These are phyloP conservation scores for Leishmania tarentolae DNA, from an alignment of 208 protist genomes.

Conservation along the genomic window DNA sequence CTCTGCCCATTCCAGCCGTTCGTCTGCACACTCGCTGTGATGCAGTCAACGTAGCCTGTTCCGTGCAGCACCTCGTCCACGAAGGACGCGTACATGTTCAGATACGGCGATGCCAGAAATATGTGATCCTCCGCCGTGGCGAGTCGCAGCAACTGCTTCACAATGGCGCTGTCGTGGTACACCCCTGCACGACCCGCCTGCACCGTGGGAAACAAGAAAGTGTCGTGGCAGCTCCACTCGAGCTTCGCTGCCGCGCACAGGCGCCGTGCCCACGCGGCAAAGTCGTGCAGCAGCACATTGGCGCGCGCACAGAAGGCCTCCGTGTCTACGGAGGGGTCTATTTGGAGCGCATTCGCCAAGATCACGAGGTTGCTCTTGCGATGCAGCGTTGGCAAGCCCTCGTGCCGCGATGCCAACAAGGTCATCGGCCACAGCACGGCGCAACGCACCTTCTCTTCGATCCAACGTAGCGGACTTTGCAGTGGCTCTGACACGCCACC, in stretches of 20 bases:
- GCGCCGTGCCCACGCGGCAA: constrained; percentile 37
- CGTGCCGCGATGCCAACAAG: neutral
- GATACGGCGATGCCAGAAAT: constrained; percentile 81
- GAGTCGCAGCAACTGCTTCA: constrained; percentile 51
- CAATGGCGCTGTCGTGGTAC: constrained; percentile 65
- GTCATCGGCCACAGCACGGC: neutral
- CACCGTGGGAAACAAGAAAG: constrained; percentile 78
- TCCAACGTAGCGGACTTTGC: neutral
- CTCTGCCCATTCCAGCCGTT: constrained; percentile 76
- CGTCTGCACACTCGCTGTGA: constrained; percentile 75
- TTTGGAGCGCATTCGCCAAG: constrained; percentile 47
- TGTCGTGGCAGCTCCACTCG: constrained; percentile 48
- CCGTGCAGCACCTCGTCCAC: constrained; percentile 52
- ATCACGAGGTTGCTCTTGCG: constrained; percentile 59
- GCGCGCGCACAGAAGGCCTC: constrained; percentile 30
- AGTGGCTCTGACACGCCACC: neutral
- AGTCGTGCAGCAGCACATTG: constrained; percentile 36
- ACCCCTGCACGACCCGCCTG: constrained; percentile 69
- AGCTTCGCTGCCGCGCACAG: constrained; percentile 14
- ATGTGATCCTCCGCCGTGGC: constrained; percentile 45
- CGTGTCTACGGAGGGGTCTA: constrained; percentile 56
- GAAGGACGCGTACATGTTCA: constrained; percentile 79
- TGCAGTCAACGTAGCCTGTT: constrained; percentile 43
- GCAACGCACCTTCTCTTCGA: neutral
- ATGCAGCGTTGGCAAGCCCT: constrained; percentile 45